Evolutionary conservation across 805 yeast genomes (phyloP), one percentile per base, ranked within the genome.

Genomic region (Cyberlindnera japonica): DNA sequence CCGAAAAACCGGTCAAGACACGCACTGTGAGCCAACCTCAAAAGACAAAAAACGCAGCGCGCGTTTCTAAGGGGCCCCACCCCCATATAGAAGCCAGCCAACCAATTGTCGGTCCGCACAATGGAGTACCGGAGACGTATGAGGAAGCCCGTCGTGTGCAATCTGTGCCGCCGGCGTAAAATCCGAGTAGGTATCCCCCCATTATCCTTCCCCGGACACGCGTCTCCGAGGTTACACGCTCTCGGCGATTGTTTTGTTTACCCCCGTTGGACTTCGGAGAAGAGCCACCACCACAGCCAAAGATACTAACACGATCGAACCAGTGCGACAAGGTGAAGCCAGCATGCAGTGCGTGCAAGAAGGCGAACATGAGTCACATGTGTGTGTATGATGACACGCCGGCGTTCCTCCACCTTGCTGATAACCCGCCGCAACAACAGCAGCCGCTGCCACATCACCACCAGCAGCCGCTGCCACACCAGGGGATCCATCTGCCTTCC

Each of bases 281-380:
- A 33, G 35, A 20, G 18, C 34, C 22, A 17, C 27, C 17, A 32
- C 18, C 24, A 20, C 17, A 34, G n/a, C 20, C n/a, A n/a, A n/a
- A 34, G 23, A 22, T 29, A 33, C 40, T 27, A 24, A n/a, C 15
- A 29, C 35, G 29, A 25, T 33, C 45, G 27, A 18, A 14, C 21
- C 41, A 57, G 61, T 57, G 61, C 39, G 61, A 57, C 35, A 47
- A 58, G 38, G 48, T 30, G 3, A 53, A 51, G 33, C 61, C 61
- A 3, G 55, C 47, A 2, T 57, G 61, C 33, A 32, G 44, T 1
- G 43, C 59, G 0, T 57, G 61, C 34, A 49, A 41, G 42, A 54
- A 50, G 48, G 49, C 59, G 33, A 54, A 49, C 27, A 40, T 49
- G 28, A 45, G 48, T 16, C 58, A 53, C 35, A 19, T 51, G 35